A percentile compares a stretch with the other conserved stretches of the same genome.
Evolutionary conservation across 208 protist genomes (phyloP).

Genomic region (Giardia muris): DNA sequence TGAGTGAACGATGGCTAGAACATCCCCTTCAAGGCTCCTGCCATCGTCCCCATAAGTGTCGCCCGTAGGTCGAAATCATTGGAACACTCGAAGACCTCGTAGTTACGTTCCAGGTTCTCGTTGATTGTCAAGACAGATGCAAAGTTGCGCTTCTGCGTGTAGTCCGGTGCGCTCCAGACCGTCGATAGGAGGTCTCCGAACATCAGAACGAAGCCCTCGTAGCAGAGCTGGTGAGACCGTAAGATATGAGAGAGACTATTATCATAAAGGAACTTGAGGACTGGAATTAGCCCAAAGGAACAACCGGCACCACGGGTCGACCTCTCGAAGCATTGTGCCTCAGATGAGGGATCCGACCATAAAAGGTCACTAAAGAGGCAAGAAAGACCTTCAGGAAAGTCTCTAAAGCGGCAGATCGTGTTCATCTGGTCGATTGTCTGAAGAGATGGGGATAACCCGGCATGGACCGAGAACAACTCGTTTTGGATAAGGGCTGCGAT

Average conservation of each 20-base stretch:
- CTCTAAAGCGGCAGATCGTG: constrained; percentile 28
- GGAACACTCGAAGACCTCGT: constrained; percentile 16
- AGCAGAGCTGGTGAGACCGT: constrained; percentile 60
- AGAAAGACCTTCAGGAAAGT: constrained; percentile 34
- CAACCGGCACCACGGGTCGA: constrained; percentile 53
- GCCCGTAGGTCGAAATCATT: background rate
- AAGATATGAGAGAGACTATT: constrained; percentile 59
- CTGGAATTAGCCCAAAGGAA: constrained; percentile 53
- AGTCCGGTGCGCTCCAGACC: constrained; percentile 90
- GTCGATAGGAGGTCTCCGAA: constrained; percentile 58
- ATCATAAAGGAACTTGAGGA: constrained; percentile 53
- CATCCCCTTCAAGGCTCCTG: background rate
- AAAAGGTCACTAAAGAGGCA: constrained; percentile 32
- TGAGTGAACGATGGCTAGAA: background rate
- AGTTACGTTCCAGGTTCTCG: background rate
- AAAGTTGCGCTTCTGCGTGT: constrained; percentile 46
- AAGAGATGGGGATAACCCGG: constrained; percentile 35
- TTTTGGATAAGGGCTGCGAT: background rate
- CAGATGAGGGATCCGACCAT: constrained; percentile 31
- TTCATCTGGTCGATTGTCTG: constrained; percentile 31
- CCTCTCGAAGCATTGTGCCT: constrained; percentile 8
- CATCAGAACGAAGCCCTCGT: constrained; percentile 57
- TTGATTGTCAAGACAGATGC: background rate
- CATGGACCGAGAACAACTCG: constrained; percentile 33
- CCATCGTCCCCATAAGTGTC: background rate